Conservation (phyloP, 306 rosid species). For the Quercus cerris region DNA sequence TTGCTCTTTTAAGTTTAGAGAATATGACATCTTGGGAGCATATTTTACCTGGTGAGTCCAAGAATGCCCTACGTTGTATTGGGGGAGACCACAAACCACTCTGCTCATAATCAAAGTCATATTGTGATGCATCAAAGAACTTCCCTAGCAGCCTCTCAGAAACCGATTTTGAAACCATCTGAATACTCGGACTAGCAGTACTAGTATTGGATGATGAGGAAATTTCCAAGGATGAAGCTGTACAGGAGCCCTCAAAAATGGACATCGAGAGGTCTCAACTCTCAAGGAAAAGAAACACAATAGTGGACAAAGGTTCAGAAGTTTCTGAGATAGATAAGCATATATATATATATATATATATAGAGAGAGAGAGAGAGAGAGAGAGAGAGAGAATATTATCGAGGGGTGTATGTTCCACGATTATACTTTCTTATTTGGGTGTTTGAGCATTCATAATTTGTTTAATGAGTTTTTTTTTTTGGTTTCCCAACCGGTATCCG, state of each 20-base stretch:
- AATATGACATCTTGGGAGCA: slow-evolving; percentile 20
- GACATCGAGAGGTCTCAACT: slow-evolving; percentile 20
- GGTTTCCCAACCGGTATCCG: too few species aligned
- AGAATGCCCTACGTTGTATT: slow-evolving; percentile 26
- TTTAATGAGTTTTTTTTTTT: neutral
- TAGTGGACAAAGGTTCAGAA: neutral
- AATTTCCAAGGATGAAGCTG: slow-evolving; percentile 7
- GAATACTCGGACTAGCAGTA: slow-evolving; percentile 26
- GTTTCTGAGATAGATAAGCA: neutral
- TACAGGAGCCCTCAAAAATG: slow-evolving; percentile 7
- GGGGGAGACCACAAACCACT: slow-evolving; percentile 75
- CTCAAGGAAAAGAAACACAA: neutral
- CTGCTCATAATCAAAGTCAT: slow-evolving; percentile 46
- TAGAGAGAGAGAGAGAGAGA: neutral
- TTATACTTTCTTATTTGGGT: neutral
- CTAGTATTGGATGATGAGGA: neutral
- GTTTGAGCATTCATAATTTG: neutral
- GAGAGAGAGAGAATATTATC: too few species aligned
- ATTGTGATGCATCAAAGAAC: slow-evolving; percentile 54
- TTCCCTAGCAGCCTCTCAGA: slow-evolving; percentile 66
- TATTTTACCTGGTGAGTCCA: slow-evolving; percentile 36
- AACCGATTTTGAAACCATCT: slow-evolving; percentile 46
- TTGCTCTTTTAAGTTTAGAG: slow-evolving; percentile 31
- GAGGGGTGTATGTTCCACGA: neutral
- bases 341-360: too few species aligned